Percentiles rank a stretch among this genome's conserved stretches.
Conservation (phyloP, 768 basidiomycete species). For the Termitomyces sp. region DNA sequence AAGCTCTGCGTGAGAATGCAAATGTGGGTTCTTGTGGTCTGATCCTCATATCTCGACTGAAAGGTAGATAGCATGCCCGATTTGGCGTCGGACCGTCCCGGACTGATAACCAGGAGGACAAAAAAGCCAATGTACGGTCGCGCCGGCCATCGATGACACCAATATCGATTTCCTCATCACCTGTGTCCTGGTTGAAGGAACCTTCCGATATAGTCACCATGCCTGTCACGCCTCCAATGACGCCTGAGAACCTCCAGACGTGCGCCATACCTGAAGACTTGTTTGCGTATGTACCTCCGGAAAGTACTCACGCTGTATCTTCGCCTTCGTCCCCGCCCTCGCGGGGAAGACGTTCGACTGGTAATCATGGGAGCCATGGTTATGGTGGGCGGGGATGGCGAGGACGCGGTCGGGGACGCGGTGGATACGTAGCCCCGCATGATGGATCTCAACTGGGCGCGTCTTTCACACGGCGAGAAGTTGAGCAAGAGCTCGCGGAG, state of each 20-base stretch:
- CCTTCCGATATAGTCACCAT: background rate
- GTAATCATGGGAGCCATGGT: background rate
- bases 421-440: background rate
- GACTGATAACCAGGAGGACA: background rate
- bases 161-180: slow-evolving; percentile 15
- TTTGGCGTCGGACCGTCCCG: background rate
- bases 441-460: background rate
- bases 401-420: slow-evolving; percentile 1
- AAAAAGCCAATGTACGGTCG: background rate
- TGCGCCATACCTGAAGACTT: slow-evolving; percentile 24
- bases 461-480: background rate
- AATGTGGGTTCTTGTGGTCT: background rate
- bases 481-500: background rate
- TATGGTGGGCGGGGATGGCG: background rate
- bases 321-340: background rate
- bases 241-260: slow-evolving; percentile 25
- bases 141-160: slow-evolving; percentile 11
- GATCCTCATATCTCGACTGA: background rate
- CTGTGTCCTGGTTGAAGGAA: slow-evolving; percentile 9
- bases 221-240: slow-evolving; percentile 14
- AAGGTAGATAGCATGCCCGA: background rate
- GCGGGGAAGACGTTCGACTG: background rate
- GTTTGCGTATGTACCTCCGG: slow-evolving; percentile 14
- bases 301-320: background rate
- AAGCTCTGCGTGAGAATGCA: slow-evolving; percentile 7